phyloP scores from a whole-genome alignment of 2,329 filamentous ascomycete species.

The Trichoderma oligosporum region DNA sequence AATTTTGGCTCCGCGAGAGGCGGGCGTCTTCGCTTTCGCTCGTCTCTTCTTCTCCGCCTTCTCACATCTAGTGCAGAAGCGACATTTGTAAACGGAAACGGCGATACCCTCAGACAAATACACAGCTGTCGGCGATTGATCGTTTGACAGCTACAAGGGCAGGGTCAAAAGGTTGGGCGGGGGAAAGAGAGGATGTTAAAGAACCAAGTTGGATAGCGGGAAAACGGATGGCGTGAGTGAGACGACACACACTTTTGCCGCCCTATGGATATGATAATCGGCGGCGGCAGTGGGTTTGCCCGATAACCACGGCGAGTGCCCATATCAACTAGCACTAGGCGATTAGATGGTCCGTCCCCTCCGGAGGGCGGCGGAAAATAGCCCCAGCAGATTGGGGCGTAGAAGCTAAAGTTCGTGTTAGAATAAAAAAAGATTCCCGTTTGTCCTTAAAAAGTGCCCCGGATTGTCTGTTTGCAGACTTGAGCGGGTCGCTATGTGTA shows the following conservation, averaged over 20 bases:
- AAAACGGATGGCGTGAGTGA: background rate
- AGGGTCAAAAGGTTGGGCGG: background rate
- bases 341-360: slow-evolving; percentile 6
- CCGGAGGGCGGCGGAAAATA: slow-evolving; percentile 12
- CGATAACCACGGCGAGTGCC: slow-evolving; percentile 1
- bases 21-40: slow-evolving; percentile 9
- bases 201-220: background rate
- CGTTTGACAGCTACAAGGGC: background rate
- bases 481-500: background rate
- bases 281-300: slow-evolving; percentile 8
- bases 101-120: background rate
- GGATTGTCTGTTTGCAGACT: slow-evolving; percentile 9
- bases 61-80: background rate
- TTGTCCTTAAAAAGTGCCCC: background rate
- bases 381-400: slow-evolving; percentile 7
- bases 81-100: slow-evolving; percentile 8
- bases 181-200: background rate
- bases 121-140: background rate
- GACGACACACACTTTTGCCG: background rate
- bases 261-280: slow-evolving; percentile 1
- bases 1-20: background rate
- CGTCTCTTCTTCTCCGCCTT: background rate
- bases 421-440: background rate
- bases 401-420: slow-evolving; percentile 7
- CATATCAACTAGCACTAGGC: background rate